Evolutionary conservation across 345 rosid genomes (phyloP), one percentile per base, ranked within the genome.

Genomic region (Brassica nigra): DNA sequence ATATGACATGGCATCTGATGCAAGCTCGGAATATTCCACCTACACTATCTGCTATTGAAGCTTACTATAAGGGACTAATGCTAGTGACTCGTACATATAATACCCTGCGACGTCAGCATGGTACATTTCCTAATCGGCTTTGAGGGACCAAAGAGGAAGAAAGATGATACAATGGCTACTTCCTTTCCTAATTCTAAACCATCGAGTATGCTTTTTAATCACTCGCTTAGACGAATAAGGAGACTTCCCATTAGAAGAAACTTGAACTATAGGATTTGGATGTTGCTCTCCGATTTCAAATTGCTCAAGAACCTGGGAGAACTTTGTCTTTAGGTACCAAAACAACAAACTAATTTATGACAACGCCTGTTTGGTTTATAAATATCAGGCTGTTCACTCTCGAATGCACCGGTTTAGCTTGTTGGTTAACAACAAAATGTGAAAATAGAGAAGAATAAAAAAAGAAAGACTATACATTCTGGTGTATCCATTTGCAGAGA

Each of bases 1-100:
- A 36, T 8, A 33, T 23, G 27, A 36, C 91, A 80, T 95, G 99
- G 99, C 96, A 95, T 84, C 76, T 95, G 80, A 89, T 91, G 94
- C 92, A 85, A 84, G 83, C 90, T 58, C 93, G 91, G 44, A 87
- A 82, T 0, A 11, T 81, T 14, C 54, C 37, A 29, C 90, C 88
- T 2, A 18, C 83, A 10, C 76, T 84, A 39, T 78, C 88, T 44
- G 90, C 91, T 0, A 91, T 90, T 23, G 95, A 92, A 85, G 94
- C 98, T n/a, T n/a, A n/a, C n/a, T n/a, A n/a, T n/a, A n/a, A n/a
- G n/a, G n/a, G n/a, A n/a, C n/a, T n/a, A n/a, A n/a, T n/a, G n/a
- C n/a, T n/a, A n/a, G n/a, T n/a, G n/a, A n/a, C n/a, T n/a, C n/a
- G n/a, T n/a, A n/a, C n/a, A n/a, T n/a, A n/a, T n/a, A n/a, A n/a